These are phyloP conservation scores for Thraustotheca clavata DNA, from an alignment of 352 stramenopile genomes.

Conservation along the genomic window DNA sequence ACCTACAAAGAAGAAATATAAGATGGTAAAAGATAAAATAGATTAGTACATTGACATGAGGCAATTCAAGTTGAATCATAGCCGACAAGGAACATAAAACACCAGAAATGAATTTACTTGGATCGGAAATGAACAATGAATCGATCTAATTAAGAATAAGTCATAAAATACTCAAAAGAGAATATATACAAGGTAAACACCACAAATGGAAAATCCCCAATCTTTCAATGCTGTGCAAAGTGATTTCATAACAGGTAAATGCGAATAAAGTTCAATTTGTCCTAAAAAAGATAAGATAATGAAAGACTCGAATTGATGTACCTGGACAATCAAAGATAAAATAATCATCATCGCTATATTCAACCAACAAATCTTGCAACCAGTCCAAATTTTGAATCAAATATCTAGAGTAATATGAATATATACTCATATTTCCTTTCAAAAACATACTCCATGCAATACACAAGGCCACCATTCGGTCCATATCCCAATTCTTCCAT, in stretches of 20 bases:
- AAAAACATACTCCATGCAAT: conserved; percentile 95
- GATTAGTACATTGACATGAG: conserved; percentile 77
- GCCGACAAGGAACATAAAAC: conserved; percentile 94
- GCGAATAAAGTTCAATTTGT: conserved; percentile 89
- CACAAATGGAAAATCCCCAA: conserved; percentile 84
- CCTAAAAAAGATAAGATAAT: conserved; percentile 27
- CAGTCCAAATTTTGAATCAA: conserved; percentile 93
- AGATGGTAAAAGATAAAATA: neutral
- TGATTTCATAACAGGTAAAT: conserved; percentile 87
- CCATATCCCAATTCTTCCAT: conserved; percentile 97
- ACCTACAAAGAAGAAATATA: conserved; percentile 23
- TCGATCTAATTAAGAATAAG: conserved; percentile 60
- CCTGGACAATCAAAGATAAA: conserved; percentile 99
- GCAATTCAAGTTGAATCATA: conserved; percentile 98
- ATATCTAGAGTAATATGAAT: conserved; percentile 42
- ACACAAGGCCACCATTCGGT: conserved; percentile 97
- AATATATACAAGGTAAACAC: conserved; percentile 73
- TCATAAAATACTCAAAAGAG: neutral
- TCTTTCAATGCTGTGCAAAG: conserved; percentile 75
- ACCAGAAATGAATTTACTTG: conserved; percentile 97
- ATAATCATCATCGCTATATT: conserved; percentile 93
- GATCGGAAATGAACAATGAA: conserved; percentile 91
- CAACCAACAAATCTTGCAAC: conserved; percentile 88
- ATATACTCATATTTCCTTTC: neutral
- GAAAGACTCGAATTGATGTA: conserved; percentile 27